phyloP scores from a whole-genome alignment of 139 green algal genomes.

The Nannochloris sp. region DNA sequence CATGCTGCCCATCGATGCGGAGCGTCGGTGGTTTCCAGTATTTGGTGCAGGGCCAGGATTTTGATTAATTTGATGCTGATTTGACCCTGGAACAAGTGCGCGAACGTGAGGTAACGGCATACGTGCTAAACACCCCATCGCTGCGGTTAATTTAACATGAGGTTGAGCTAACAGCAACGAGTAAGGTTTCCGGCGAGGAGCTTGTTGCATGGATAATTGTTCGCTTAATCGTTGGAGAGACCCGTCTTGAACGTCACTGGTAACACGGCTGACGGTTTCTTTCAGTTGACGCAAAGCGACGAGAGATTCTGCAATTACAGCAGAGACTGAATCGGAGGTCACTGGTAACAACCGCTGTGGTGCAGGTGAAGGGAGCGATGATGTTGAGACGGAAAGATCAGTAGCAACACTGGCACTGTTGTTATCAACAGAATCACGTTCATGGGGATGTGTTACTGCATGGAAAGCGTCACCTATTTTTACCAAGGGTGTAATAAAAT shows the following conservation, averaged over 20 bases:
- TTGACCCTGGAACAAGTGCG: not conserved
- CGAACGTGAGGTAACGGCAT: constrained; percentile 37
- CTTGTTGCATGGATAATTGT: constrained; percentile 9
- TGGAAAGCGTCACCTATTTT: not conserved
- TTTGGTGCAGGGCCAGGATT: not conserved
- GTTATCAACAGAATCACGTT: not conserved
- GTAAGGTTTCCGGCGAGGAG: constrained; percentile 16
- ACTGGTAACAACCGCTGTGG: not conserved
- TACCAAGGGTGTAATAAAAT: too few species aligned
- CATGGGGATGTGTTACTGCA: not conserved
- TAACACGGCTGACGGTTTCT: constrained; percentile 14
- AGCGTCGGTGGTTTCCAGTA: not conserved
- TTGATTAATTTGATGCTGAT: not conserved
- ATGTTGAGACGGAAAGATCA: not conserved
- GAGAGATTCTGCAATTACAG: constrained; percentile 13
- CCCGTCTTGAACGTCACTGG: constrained; percentile 28
- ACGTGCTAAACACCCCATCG: constrained; percentile 43
- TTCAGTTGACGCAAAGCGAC: constrained; percentile 9
- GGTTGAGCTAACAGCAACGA: constrained; percentile 15
- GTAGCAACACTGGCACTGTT: not conserved
- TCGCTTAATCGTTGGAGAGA: constrained; percentile 20
- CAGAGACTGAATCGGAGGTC: constrained; percentile 13
- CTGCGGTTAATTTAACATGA: constrained; percentile 37
- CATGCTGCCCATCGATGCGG: constrained; percentile 14
- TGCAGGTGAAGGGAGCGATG: not conserved